These are phyloP conservation scores for Yarrowia keelungensis DNA, from an alignment of 805 yeast genomes.

Conservation along the genomic window DNA sequence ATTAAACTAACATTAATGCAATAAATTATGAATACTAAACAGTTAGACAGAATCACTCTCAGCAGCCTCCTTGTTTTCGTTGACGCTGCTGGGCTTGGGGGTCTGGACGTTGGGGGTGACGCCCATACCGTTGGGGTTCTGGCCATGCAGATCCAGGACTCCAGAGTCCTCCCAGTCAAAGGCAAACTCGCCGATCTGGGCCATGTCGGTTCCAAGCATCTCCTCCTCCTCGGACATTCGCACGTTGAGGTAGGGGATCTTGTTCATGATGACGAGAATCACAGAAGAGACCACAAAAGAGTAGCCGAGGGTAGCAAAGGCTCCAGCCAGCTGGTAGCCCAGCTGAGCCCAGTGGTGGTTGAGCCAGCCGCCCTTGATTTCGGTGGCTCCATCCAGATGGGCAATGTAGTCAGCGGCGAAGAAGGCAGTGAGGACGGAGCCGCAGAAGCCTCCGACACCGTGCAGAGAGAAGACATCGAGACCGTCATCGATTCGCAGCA, in stretches of 20 bases:
- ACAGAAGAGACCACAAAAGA: constrained; percentile 77
- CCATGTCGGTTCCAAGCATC: constrained; percentile 83
- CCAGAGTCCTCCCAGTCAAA: constrained; percentile 48
- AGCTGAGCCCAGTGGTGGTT: constrained; percentile 88
- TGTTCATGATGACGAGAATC: constrained; percentile 73
- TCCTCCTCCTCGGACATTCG: constrained; percentile 92
- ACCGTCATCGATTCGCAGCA: constrained; percentile 88
- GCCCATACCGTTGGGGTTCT: constrained; percentile 24
- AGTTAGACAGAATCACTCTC: constrained; percentile 29
- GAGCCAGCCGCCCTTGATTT: constrained; percentile 88
- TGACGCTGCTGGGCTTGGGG: constrained; percentile 26
- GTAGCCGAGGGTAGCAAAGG: constrained; percentile 77
- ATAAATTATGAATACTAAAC: constrained; percentile 20
- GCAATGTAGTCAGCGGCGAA: constrained; percentile 95
- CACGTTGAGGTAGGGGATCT: constrained; percentile 80
- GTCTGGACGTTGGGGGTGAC: constrained; percentile 36
- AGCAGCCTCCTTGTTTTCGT: constrained; percentile 18
- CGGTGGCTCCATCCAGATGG: constrained; percentile 72
- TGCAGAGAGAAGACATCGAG: constrained; percentile 92
- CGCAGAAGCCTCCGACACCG: constrained; percentile 91
- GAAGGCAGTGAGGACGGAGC: constrained; percentile 84
- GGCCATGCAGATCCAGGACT: constrained; percentile 25
- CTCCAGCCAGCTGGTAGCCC: constrained; percentile 92
- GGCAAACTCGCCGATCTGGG: constrained; percentile 90
- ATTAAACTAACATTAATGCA: constrained; percentile 23